Conservation (phyloP, 2,329 filamentous ascomycete genomes). For the Hyphodiscus sp. region DNA sequence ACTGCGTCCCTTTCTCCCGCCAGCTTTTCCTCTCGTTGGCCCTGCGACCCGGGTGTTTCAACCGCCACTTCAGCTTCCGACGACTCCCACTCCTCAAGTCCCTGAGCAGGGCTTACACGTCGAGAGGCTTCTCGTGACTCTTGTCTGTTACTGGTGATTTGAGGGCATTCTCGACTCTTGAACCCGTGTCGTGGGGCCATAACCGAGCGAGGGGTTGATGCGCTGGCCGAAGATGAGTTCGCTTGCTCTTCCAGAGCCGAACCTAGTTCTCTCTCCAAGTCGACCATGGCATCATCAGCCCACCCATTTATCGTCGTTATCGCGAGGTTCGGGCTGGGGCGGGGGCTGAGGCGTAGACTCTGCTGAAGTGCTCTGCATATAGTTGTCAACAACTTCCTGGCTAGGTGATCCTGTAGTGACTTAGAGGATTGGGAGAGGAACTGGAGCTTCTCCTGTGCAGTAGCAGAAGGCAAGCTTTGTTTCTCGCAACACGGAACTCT, state of each 20-base stretch:
- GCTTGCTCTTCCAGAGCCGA: neutral
- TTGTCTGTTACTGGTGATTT: neutral
- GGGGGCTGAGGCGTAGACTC: neutral
- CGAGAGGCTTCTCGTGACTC: neutral
- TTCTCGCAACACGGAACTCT: neutral
- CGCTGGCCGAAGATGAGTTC: conserved; percentile 1
- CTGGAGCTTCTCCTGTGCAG: neutral
- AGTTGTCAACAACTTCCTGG: neutral
- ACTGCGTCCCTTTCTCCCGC: too few relatives aligned
- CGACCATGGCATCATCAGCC: neutral
- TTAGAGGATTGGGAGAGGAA: neutral
- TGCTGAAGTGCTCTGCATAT: neutral
- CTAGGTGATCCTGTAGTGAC: neutral
- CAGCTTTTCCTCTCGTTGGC: too few relatives aligned
- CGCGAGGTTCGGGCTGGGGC: neutral
- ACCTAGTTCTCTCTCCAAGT: neutral
- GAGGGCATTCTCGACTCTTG: neutral
- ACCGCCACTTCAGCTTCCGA: neutral
- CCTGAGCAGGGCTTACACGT: neutral
- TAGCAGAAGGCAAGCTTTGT: neutral
- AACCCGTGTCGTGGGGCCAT: neutral
- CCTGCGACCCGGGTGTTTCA: too few relatives aligned
- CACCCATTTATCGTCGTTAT: neutral
- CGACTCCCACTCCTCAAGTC: neutral
- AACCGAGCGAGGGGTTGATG: neutral